phyloP scores from a whole-genome alignment of 306 rosid genomes.

The Corylus avellana region DNA sequence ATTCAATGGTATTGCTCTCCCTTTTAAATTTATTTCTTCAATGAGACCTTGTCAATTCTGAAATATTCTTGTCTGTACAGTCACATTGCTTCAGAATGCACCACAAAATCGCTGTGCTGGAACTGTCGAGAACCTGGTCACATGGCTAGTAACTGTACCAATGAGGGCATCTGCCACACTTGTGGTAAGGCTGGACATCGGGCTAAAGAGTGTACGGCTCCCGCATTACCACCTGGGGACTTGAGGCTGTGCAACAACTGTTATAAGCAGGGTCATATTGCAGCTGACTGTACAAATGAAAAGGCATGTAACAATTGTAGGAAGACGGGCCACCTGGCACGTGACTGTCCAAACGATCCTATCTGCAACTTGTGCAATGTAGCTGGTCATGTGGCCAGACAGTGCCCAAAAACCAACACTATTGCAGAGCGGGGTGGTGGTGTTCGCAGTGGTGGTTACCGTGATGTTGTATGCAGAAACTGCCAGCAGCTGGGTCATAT shows the following conservation, averaged over 20 bases:
- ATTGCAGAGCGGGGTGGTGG: constrained; percentile 58
- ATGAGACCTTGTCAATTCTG: neutral
- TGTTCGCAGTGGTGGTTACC: constrained; percentile 43
- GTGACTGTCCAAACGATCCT: constrained; percentile 94
- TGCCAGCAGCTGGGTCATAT: constrained; percentile 93
- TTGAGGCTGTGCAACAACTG: constrained; percentile 94
- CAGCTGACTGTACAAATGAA: constrained; percentile 92
- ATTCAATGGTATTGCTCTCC: neutral
- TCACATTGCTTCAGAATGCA: constrained; percentile 97
- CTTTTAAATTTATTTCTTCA: neutral
- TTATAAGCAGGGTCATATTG: constrained; percentile 97
- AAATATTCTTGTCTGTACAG: constrained; percentile 39
- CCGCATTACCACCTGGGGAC: constrained; percentile 88
- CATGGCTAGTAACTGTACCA: constrained; percentile 90
- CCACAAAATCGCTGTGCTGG: constrained; percentile 95
- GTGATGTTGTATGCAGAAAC: constrained; percentile 84
- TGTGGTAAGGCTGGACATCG: constrained; percentile 97
- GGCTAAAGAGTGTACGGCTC: constrained; percentile 90
- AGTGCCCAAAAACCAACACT: constrained; percentile 71
- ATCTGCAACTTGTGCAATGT: constrained; percentile 93
- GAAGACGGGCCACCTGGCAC: constrained; percentile 97
- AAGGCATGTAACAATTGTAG: constrained; percentile 99
- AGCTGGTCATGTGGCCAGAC: constrained; percentile 91
- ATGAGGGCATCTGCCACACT: constrained; percentile 97
- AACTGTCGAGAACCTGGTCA: constrained; percentile 97